Evolutionary conservation across 306 rosid species (phyloP).

Genomic region (Prunus kanzakura): DNA sequence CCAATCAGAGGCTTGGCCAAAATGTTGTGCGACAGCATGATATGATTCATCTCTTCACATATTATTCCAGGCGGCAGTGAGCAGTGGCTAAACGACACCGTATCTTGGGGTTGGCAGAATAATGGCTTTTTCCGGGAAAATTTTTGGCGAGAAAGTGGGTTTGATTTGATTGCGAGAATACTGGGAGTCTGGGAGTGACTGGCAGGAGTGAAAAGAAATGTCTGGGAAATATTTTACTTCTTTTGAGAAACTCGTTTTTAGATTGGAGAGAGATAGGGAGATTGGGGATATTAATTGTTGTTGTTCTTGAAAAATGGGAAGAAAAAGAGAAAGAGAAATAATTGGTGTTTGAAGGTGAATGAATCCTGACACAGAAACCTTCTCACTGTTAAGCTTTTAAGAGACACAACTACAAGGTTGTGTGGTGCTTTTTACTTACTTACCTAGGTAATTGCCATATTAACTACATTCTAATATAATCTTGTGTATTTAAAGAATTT

Average conservation of each 20-base stretch:
- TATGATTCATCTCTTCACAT: background rate
- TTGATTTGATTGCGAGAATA: background rate
- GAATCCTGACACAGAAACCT: slow-evolving; percentile 33
- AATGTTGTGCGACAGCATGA: slow-evolving; percentile 16
- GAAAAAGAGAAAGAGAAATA: background rate
- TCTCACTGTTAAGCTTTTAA: slow-evolving; percentile 25
- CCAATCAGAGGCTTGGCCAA: slow-evolving; percentile 24
- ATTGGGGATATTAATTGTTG: background rate
- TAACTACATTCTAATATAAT: too few relatives aligned
- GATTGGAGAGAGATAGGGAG: background rate
- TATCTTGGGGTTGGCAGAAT: slow-evolving; percentile 7
- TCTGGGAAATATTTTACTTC: background rate
- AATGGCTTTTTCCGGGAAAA: background rate
- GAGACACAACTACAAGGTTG: slow-evolving; percentile 34
- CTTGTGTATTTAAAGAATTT: background rate
- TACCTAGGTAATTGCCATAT: background rate
- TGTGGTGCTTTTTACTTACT: background rate
- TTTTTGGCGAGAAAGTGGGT: background rate
- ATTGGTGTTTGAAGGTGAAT: slow-evolving; percentile 12
- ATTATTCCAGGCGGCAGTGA: slow-evolving; percentile 10
- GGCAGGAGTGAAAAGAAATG: background rate
- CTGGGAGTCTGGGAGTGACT: background rate
- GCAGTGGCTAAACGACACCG: slow-evolving; percentile 27
- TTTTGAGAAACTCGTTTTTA: slow-evolving; percentile 12
- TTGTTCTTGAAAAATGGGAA: slow-evolving; percentile 45